These are phyloP conservation scores for Populus hybrid DNA, from an alignment of 441 rosid species.

Conservation along the genomic window DNA sequence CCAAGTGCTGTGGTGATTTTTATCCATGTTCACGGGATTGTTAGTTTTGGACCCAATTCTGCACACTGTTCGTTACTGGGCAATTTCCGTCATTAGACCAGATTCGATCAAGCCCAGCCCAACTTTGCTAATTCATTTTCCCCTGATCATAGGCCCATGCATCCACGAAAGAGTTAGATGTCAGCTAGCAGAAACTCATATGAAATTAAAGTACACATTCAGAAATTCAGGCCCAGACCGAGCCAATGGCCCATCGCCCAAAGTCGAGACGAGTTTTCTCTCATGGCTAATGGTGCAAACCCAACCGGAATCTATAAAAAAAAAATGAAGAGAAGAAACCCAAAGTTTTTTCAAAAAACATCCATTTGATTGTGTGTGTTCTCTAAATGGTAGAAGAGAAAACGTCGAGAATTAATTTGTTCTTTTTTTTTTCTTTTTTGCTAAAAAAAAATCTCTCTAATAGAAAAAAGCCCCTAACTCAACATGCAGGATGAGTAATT, in stretches of 20 bases:
- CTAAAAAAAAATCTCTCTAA: no score
- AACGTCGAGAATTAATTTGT: no score
- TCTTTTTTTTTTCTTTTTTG: fast-evolving
- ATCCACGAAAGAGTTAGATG: no score
- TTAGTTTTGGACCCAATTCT: neutral
- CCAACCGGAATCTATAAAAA: neutral
- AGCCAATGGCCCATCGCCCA: neutral
- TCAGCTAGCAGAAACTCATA: neutral
- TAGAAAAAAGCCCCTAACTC: fast-evolving
- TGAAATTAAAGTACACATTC: neutral
- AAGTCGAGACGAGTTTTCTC: neutral
- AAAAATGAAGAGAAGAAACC: neutral
- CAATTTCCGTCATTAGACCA: no score
- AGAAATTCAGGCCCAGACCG: neutral
- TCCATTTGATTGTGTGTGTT: no score
- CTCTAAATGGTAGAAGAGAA: no score
- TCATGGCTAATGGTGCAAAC: neutral
- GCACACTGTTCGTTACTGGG: no score
- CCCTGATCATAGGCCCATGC: neutral
- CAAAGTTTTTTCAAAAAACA: no score
- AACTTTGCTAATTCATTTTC: neutral
- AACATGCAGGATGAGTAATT: fast-evolving
- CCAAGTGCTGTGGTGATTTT: neutral
- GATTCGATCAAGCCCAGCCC: neutral
- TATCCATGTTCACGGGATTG: neutral